These are phyloP conservation scores for Cicer cuneatum DNA, from an alignment of 306 rosid genomes.

Conservation along the genomic window DNA sequence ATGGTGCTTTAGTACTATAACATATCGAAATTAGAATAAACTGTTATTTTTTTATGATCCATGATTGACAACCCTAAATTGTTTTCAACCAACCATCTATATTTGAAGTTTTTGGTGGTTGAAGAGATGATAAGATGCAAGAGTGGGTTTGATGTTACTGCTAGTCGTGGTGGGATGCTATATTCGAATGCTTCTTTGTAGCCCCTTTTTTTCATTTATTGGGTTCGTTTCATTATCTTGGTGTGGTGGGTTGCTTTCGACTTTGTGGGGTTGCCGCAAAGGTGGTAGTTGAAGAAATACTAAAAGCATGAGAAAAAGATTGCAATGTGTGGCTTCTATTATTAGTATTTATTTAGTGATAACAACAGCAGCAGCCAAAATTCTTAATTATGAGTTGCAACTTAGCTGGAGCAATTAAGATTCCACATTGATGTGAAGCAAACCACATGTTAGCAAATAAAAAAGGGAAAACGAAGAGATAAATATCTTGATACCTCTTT, in stretches of 20 bases:
- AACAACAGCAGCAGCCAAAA: constrained; percentile 20
- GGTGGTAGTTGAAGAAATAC: constrained; percentile 39
- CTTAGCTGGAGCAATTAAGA: constrained; percentile 47
- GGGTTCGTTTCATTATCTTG: background rate
- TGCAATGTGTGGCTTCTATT: constrained; percentile 12
- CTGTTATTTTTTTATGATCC: too few relatives aligned
- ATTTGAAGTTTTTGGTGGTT: background rate
- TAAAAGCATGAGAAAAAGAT: constrained; percentile 37
- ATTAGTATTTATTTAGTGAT: constrained; percentile 30
- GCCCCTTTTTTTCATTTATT: background rate
- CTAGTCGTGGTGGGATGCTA: constrained; percentile 3
- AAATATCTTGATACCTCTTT: background rate
- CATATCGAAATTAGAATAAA: too few relatives aligned
- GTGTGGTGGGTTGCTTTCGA: constrained; percentile 10
- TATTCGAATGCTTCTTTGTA: background rate
- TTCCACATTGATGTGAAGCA: constrained; percentile 38
- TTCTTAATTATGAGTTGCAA: constrained; percentile 39
- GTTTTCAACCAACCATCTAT: background rate
- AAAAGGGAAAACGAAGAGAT: background rate
- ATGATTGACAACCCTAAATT: too few relatives aligned
- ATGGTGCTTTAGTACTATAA: too few relatives aligned
- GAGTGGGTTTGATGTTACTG: constrained; percentile 8
- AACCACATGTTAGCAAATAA: constrained; percentile 38
- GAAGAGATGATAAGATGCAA: background rate
- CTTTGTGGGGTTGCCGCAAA: constrained; percentile 35